Conservation (phyloP, 257 asterid species). For the Solanum okadae region DNA sequence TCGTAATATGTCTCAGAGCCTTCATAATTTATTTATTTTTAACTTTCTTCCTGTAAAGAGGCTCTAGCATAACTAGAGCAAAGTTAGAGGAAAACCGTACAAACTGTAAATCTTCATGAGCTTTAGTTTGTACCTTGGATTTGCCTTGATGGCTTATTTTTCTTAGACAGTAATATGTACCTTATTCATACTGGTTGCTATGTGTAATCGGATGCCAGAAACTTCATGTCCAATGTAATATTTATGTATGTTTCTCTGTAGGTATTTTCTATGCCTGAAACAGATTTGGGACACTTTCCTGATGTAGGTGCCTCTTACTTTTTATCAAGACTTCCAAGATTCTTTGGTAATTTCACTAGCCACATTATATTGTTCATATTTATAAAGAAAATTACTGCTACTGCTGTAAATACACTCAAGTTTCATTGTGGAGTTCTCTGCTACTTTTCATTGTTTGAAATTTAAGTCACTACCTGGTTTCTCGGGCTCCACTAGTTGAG, state of each 20-base stretch:
- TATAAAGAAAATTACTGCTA: background rate
- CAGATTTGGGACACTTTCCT: slow-evolving; percentile 84
- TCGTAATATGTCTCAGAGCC: background rate
- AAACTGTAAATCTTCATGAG: background rate
- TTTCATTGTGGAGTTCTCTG: slow-evolving; percentile 9
- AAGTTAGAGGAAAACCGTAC: background rate
- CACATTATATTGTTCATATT: too few relatives aligned
- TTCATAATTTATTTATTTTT: background rate
- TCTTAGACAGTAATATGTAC: background rate
- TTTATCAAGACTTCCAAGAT: slow-evolving; percentile 80
- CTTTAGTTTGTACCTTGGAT: background rate
- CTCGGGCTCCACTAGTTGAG: background rate
- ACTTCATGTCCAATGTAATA: background rate
- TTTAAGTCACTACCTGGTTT: background rate
- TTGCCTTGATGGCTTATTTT: background rate
- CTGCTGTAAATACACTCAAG: background rate
- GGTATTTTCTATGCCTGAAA: slow-evolving; percentile 99
- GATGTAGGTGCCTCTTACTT: slow-evolving; percentile 87
- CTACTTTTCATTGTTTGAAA: slow-evolving; percentile 26
- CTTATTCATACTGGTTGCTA: background rate
- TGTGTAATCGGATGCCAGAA: background rate
- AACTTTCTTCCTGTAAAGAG: accelerated
- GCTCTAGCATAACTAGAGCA: background rate
- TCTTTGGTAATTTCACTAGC: slow-evolving; percentile 30
- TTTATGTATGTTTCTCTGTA: slow-evolving; percentile 16